Conservation (phyloP, 192 early-diverging fungal species). For the Mortierella hygrophila region DNA sequence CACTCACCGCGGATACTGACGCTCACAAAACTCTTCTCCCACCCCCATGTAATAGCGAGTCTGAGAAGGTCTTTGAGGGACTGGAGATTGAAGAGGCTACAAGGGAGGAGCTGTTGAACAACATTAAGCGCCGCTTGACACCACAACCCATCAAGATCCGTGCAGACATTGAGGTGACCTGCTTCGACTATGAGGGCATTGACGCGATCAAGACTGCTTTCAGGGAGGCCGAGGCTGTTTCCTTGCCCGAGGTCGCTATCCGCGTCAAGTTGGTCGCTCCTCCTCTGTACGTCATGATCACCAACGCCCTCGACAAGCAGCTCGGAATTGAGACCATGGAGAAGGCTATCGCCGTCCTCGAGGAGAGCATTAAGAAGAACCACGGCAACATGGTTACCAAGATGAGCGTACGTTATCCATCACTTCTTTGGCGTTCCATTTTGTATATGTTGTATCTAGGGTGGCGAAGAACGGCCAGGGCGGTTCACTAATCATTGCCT, state of each 20-base stretch:
- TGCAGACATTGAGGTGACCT: constrained; percentile 92
- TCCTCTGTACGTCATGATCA: constrained; percentile 92
- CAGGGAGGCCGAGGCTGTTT: constrained; percentile 84
- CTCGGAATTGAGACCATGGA: constrained; percentile 88
- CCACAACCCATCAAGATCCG: constrained; percentile 96
- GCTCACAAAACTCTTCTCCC: not conserved
- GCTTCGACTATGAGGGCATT: constrained; percentile 93
- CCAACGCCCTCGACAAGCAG: constrained; percentile 84
- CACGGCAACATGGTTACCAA: constrained; percentile 82
- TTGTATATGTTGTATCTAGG: not conserved
- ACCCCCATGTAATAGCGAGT: constrained; percentile 68
- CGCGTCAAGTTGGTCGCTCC: constrained; percentile 91
- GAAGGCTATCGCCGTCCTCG: constrained; percentile 83
- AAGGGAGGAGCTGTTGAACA: constrained; percentile 77
- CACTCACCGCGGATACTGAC: not conserved
- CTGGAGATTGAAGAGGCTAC: constrained; percentile 72
- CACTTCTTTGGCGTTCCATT: constrained; percentile 6
- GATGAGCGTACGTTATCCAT: constrained; percentile 73
- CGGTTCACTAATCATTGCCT: not conserved
- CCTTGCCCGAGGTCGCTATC: constrained; percentile 75
- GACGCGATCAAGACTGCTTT: constrained; percentile 93
- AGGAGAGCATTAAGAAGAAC: constrained; percentile 77
- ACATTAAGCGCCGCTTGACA: constrained; percentile 90
- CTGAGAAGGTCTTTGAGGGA: constrained; percentile 86
- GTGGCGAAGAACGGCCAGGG: not conserved